These are phyloP conservation scores for Pythium chondricola DNA, from an alignment of 352 stramenopile genomes.

Conservation along the genomic window DNA sequence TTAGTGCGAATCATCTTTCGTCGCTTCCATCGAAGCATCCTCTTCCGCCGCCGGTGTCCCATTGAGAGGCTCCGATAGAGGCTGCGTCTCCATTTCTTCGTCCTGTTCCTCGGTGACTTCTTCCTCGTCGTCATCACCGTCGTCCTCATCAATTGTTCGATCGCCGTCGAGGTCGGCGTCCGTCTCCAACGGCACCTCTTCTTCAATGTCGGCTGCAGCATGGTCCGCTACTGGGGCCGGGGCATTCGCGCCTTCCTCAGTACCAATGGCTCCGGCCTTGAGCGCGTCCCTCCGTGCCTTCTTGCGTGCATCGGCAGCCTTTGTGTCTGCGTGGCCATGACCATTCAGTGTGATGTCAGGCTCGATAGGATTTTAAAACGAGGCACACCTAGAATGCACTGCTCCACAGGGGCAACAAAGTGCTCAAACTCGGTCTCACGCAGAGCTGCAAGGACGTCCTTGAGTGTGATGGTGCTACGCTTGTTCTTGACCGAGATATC, in stretches of 20 bases:
- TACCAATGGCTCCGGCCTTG: conserved; percentile 2
- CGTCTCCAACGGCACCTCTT: conserved; percentile 12
- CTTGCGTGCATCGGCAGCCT: conserved; percentile 29
- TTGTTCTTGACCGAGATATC: conserved; percentile 62
- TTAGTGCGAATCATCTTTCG: conserved; percentile 8
- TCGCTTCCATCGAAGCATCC: conserved; percentile 23
- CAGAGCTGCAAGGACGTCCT: conserved; percentile 67
- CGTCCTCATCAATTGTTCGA: conserved; percentile 27
- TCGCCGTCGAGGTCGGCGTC: conserved; percentile 21
- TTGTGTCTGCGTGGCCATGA: conserved; percentile 28
- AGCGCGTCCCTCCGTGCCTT: conserved; percentile 19
- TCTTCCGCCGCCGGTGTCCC: neutral
- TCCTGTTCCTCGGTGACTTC: conserved; percentile 18
- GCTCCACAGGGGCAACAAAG: conserved; percentile 62
- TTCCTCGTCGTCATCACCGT: conserved; percentile 20
- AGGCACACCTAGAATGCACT: conserved; percentile 64
- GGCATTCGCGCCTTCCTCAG: neutral
- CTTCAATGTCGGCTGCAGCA: neutral
- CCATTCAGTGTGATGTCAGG: neutral
- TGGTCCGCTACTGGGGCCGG: neutral
- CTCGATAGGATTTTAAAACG: too few relatives aligned
- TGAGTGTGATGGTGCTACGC: conserved; percentile 67
- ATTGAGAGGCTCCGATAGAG: neutral
- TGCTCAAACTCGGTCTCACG: conserved; percentile 74
- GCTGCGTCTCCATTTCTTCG: neutral